Conservation (phyloP, 257 asterid species). For the Solanum megistacrolobum region DNA sequence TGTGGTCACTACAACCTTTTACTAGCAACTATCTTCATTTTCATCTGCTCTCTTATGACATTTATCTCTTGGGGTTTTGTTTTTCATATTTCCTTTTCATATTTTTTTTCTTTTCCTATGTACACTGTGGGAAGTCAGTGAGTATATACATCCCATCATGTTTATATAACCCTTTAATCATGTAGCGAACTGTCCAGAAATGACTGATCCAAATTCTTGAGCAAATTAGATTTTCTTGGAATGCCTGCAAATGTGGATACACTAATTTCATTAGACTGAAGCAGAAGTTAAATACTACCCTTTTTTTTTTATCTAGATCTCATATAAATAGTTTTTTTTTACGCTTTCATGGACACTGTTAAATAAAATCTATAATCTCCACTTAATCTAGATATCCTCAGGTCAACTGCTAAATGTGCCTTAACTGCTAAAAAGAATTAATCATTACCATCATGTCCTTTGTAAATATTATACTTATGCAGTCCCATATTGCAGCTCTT, state of each 20-base stretch:
- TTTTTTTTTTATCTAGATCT: background rate
- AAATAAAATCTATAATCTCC: background rate
- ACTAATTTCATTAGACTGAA: background rate
- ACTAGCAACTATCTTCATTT: background rate
- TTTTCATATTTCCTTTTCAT: background rate
- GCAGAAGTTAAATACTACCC: background rate
- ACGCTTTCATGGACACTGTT: background rate
- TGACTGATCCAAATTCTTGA: background rate
- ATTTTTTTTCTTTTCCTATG: background rate
- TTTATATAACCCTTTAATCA: background rate
- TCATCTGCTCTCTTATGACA: background rate
- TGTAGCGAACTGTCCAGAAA: background rate
- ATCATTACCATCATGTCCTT: background rate
- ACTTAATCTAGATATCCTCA: background rate
- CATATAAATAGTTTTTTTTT: background rate
- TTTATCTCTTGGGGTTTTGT: background rate
- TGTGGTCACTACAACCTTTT: background rate
- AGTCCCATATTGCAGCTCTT: constrained; percentile 41
- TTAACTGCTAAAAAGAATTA: background rate
- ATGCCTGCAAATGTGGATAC: background rate
- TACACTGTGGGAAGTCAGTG: background rate
- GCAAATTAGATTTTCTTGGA: background rate
- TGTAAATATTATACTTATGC: constrained; percentile 1
- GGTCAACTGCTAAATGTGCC: background rate
- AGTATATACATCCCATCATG: background rate